Evolutionary conservation across 176 grass and related monocot species (phyloP), one percentile per base, ranked within the genome.

Genomic region (Aegilops speltoides): DNA sequence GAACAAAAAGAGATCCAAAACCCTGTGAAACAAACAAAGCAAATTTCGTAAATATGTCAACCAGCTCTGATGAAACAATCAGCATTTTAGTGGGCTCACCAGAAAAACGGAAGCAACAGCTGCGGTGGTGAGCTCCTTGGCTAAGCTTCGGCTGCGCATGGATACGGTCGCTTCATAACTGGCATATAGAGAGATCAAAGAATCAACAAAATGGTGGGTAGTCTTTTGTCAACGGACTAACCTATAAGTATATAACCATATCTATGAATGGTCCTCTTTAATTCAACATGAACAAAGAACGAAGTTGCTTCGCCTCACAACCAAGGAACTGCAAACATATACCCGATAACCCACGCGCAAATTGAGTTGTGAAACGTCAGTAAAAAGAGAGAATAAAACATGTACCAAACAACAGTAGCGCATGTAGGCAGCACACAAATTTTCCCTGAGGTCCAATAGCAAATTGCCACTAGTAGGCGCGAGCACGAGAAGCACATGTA

Each of bases 1-100:
- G 91, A 28, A 91, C 26, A 26, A 93, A 93, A 22, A 95, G 88
- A 81, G 88, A 95, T 80, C 93, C 88, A 80, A 95, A 93, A 48
- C 93, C 91, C 88, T 91, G 78, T 13, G 77, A 50, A 68, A 82
- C 17, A 75, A 8, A 41, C 75, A 66, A 63, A 31, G 6, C 31
- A 80, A 25, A 75, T 13, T 32, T n/a, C 15, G 48, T 22, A 9
- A 20, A 8, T 7, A 64, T 32, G 25, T 62, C 64, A 60, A 43
- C 50, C 8, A 81, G 15, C 19, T 59, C 29, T 19, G 43, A 23
- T n/a, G n/a, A 77, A 28, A 25, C 64, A 22, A 28, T 56, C 13
- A 10, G 25, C 8, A 22, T 63, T 76, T 61, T 10, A 77, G 23
- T 54, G n/a, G 29, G 15, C 48, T 79, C 41, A 93, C 91, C 81